Evolutionary conservation across 2,329 filamentous ascomycete genomes (phyloP), one percentile per base, ranked within the genome.

Genomic region (Arthrobotrys iridis): DNA sequence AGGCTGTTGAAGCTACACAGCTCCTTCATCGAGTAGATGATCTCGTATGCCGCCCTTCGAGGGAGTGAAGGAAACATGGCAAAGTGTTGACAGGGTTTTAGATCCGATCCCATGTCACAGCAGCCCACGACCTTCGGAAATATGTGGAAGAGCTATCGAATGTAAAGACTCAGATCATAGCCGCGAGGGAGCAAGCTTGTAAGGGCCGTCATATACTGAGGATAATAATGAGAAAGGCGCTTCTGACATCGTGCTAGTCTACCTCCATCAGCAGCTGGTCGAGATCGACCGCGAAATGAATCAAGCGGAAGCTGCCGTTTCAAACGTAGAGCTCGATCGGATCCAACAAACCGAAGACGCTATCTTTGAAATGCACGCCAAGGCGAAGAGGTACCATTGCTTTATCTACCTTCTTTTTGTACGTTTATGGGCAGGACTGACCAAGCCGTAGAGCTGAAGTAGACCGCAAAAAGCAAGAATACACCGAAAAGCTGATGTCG

Each of bases 201-300:
- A 75, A 20, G 57, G 8, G 4, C 0, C 2, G n/a, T n/a, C 5
- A 20, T 18, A 5, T 8, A 35, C 7, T n/a, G 26, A 18, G 4
- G 8, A 20, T 48, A 20, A 3, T 52, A 52, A 2, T n/a, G 26
- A 1, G 5, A 50, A 24, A n/a, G n/a, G n/a, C n/a, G n/a, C n/a
- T n/a, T 26, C 20, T 40, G 15, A 35, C 11, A 37, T 4, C 6
- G 2, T 28, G 13, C 20, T 10, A 75, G 71, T 68, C 13, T 63
- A 63, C 1, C 26, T 75, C 18, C 71, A 75, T 26, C 71, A 75
- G 15, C 63, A 75, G 26, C 40, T 75, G 2, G 41, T 75, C 22
- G 63, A 75, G 43, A 75, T 75, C 30, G 71, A 75, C 57, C 63
- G 63, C 10, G 71, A 75, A 35, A 52, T 75, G 3, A 64, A 58